Evolutionary conservation across 2,329 filamentous ascomycete genomes (phyloP), one percentile per base, ranked within the genome.

Genomic region (Neoarthrinium moseri): DNA sequence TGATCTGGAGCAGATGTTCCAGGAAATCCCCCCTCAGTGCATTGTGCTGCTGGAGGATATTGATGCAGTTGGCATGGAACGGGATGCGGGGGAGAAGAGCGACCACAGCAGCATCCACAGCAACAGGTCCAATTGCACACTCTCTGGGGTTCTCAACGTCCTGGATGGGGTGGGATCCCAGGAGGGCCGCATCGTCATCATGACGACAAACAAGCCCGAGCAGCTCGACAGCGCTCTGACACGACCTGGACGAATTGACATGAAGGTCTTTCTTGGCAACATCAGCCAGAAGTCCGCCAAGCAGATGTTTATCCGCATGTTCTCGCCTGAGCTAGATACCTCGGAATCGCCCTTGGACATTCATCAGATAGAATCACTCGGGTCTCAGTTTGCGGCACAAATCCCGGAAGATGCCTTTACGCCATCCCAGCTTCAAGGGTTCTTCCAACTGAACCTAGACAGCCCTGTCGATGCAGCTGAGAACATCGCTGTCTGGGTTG

Each of bases 141-240:
- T 85, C 3, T 82, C 79, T 1, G 80, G 75, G 1, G 64, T 84
- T 3, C 69, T 85, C 21, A 87, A 83, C 51, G 77, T 80, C 24
- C 78, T 86, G 45, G 82, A 86, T 52, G 83, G 83, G 15, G 80
- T 84, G 0, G 80, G 80, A 2, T 78, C 78, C 0, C 78, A 78
- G 42, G 83, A 86, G 65, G 83, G 83, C 6, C 73, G 80, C 12
- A 78, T 87, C 12, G 70, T 86, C 10, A 78, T 86, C 58, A 84
- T 86, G 81, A 86, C 81, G 0, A 84, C 81, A 13, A 86, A 86
- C 54, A 75, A 79, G 46, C 73, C 75, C 0, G 78, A 84, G 47
- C 74, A 75, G 37, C 71, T 85, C 0, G 81, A 84, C 52, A 62
- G 67, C 4, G 81, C 80, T 0, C 68, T 86, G 1, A 71, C 83